phyloP scores from a whole-genome alignment of 805 yeast species.

The Maudiozyma barnettii region DNA sequence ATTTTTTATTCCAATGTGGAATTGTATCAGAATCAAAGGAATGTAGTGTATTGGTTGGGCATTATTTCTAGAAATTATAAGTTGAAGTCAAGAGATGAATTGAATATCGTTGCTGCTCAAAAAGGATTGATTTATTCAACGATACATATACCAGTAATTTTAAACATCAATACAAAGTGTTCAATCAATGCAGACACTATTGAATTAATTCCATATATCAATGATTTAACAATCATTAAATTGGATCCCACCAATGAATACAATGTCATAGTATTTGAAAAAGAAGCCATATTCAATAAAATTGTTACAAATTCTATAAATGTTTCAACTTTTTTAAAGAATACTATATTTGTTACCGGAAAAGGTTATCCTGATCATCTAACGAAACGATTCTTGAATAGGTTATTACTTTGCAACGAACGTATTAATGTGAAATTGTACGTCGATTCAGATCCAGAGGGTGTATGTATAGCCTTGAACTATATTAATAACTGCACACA shows the following conservation, averaged over 20 bases:
- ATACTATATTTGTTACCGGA: constrained; percentile 42
- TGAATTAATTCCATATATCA: constrained; percentile 35
- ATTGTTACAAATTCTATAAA: constrained; percentile 11
- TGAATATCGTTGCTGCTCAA: constrained; percentile 49
- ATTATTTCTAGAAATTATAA: constrained; percentile 33
- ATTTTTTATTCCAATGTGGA: constrained; percentile 53
- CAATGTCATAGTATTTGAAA: constrained; percentile 38
- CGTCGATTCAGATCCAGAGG: constrained; percentile 63
- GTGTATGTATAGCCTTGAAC: constrained; percentile 45
- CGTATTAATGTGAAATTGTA: constrained; percentile 27
- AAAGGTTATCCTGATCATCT: constrained; percentile 62
- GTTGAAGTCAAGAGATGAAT: constrained; percentile 25
- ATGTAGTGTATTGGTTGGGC: constrained; percentile 35
- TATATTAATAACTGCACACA: constrained; percentile 23
- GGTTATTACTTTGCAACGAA: constrained; percentile 9
- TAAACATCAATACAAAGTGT: not conserved
- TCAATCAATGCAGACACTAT: not conserved
- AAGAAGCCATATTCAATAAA: constrained; percentile 41
- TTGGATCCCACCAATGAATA: not conserved
- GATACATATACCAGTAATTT: not conserved
- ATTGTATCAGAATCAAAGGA: constrained; percentile 38
- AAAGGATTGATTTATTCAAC: constrained; percentile 44
- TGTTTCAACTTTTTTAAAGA: not conserved
- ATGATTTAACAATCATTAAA: constrained; percentile 9
- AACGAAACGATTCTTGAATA: constrained; percentile 38